Base-by-base conservation (phyloP, 192 early-diverging fungal genomes). In the Rhizophagus clarus region DNA sequence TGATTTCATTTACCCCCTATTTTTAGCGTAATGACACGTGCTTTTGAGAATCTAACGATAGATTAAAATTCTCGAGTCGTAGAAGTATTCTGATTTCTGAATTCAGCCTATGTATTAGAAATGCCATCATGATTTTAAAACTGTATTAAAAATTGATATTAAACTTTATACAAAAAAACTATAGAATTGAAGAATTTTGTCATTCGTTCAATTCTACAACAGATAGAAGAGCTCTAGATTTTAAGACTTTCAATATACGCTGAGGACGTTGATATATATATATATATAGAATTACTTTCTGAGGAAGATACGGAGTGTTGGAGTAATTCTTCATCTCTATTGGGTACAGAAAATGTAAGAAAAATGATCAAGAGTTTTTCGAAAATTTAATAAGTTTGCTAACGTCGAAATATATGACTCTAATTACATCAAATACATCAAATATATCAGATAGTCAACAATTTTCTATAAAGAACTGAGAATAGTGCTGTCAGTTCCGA, bases 171-270 rank as follows among this genome's bases (percentile, higher is more conserved):
- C 14, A n/a, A 2, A 24, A 24, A 14, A 14, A 69, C 32, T 20
- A 69, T 37, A 31, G 15, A 22, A 37, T 69, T 69, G 20, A 69
- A 15, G 20, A 69, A 22, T 5, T 31, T 32, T 22, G 32, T 69
- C 29, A 5, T 17, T 10, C 7, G 20, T 69, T 69, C 20, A 69
- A 69, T 20, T 14, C 17, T 37, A 40, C 40, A 69, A 69, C 34
- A 7, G 34, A 69, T 1, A 12, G 29, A 40, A 69, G 34, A 22
- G 67, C 67, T 31, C 20, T 37, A 31, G 32, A 69, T 34, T 17
- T 40, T 69, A 34, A 69, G 67, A 40, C 28, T 69, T 12, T 69
- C 67, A 40, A 42, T 31, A 11, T 70, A 70, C 24, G n/a, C n/a
- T 22, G 34, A 22, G 2, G 68, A 70, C 14, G 22, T 70, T 37